phyloP scores from a whole-genome alignment of 164 flowering plant genomes.

The Litsea cubeba region DNA sequence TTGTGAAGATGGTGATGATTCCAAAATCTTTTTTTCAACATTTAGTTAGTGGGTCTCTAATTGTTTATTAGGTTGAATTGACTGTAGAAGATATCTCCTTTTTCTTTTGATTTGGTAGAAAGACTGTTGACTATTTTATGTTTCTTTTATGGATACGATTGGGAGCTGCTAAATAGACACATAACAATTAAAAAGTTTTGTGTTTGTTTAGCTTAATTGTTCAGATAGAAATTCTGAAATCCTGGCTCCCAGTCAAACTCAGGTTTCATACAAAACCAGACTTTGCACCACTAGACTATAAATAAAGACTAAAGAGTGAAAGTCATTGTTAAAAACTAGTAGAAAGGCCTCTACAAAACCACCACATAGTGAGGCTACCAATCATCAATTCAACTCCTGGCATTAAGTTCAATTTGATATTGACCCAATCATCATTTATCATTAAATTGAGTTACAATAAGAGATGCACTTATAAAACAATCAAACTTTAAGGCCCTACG shows the following conservation, averaged over 20 bases:
- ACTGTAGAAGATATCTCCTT: neutral
- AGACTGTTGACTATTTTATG: neutral
- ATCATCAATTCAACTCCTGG: neutral
- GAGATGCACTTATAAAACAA: no score
- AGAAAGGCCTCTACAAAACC: neutral
- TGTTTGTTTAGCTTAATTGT: neutral
- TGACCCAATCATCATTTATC: no score
- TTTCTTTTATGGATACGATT: neutral
- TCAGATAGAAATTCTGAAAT: neutral
- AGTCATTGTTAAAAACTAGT: no score
- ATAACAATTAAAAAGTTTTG: neutral
- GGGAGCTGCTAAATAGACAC: neutral
- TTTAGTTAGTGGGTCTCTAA: no score
- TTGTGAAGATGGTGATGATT: no score
- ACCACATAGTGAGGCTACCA: neutral
- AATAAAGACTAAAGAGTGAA: neutral
- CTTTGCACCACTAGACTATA: no score
- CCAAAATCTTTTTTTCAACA: no score
- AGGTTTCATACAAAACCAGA: neutral
- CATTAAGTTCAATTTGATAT: no score
- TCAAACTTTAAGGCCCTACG: no score
- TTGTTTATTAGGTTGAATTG: neutral
- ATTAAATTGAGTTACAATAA: no score
- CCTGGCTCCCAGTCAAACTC: neutral
- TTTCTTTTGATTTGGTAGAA: neutral